Evolutionary conservation across 148 eudicot species (phyloP), one percentile per base, ranked within the genome.

Genomic region (Linanthus parryae): DNA sequence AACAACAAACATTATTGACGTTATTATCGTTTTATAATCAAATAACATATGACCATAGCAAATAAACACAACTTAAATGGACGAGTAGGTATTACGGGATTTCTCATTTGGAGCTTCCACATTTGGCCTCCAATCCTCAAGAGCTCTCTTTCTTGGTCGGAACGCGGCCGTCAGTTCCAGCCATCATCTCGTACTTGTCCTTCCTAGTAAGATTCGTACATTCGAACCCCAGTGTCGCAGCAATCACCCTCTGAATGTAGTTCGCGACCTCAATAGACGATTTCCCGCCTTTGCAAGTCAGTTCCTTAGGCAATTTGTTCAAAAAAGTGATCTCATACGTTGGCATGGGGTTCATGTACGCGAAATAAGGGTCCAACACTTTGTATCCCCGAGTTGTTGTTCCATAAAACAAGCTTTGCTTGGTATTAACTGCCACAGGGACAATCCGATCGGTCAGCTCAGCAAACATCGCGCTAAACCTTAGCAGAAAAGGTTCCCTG

Each of bases 401-500:
- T 21, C 61, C 61, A 33, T 44, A 22, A 4, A 57, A 57, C 27
- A 57, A 26, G 12, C 38, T 57, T 15, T 57, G 61, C 15, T 57
- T 57, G 3, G 50, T 33, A 17, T 44, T 57, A 7, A 57, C 33
- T 1, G 61, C 61, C 26, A 57, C 61, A 5, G 61, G 52, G 11
- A 57, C 61, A 13, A 57, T 57, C 18, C 61, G 37, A 16, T 73
- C 73, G 1, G 69, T 73, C 16, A 73, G 38, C 54, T 73, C 77
- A 5, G 73, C 66, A 34, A 73, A 73, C 2, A 73, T 42, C 2
- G 69, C 65, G 36, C 73, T 73, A 19, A 73, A 73, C 52, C 77
- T 42, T 14, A 73, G 28, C 2, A 85, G 59, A 37, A 85, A 85
- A 0, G 95, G 95, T 34, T 85, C 95, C 5, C 11, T 5, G 35